Conservation (phyloP, 495 filamentous ascomycete genomes). For the Xylaria scruposa region DNA sequence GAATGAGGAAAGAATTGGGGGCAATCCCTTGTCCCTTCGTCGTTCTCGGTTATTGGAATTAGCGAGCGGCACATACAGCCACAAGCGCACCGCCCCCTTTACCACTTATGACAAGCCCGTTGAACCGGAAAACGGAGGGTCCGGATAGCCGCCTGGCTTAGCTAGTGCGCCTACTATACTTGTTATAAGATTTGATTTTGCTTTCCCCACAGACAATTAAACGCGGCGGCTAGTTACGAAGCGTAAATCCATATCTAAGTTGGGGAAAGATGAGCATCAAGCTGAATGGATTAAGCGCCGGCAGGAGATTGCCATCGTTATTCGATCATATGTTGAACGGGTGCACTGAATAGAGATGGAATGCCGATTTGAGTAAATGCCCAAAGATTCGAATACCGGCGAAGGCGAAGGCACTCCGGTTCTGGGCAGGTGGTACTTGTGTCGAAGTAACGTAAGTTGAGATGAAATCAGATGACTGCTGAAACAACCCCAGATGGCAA, state of each 20-base stretch:
- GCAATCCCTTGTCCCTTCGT: neutral
- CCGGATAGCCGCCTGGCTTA: constrained; percentile 25
- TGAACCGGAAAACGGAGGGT: constrained; percentile 9
- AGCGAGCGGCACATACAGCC: constrained; percentile 23
- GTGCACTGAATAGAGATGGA: neutral
- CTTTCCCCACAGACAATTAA: constrained; percentile 1
- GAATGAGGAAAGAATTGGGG: constrained; percentile 7
- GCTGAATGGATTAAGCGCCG: constrained; percentile 19
- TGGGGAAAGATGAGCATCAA: constrained; percentile 13
- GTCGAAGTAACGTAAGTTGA: neutral
- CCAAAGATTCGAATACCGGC: neutral
- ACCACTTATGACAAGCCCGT: neutral
- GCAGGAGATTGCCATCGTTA: constrained; percentile 16
- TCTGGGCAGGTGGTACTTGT: neutral
- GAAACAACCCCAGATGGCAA: constrained; percentile 9
- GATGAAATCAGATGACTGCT: neutral
- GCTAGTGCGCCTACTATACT: neutral
- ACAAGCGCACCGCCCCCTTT: constrained; percentile 20
- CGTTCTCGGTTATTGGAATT: constrained; percentile 17
- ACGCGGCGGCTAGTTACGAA: constrained; percentile 17
- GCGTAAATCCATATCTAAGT: neutral
- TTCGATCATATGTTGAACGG: neutral
- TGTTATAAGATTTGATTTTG: neutral
- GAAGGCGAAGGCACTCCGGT: neutral
- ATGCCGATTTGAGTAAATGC: neutral